Conservation (phyloP, 1,284 basidiomycete species). For the Stygiomarasmius scandens region DNA sequence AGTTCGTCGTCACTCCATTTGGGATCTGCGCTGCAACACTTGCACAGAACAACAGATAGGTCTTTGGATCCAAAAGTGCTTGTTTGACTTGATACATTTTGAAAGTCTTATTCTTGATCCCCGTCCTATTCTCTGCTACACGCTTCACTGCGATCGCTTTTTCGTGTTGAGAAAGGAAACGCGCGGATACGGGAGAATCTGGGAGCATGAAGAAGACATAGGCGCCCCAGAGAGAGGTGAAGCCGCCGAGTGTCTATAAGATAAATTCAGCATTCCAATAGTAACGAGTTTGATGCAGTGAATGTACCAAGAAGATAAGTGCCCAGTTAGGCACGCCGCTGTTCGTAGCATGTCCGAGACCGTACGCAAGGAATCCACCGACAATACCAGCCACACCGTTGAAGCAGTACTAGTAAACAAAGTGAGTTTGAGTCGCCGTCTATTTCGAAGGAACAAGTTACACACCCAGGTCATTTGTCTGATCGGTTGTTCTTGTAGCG, state of each 20-base stretch:
- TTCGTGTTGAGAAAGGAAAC: conserved; percentile 30
- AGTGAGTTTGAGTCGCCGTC: neutral
- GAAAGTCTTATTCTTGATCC: conserved; percentile 31
- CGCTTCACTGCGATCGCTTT: conserved; percentile 35
- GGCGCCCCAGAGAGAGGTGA: conserved; percentile 21
- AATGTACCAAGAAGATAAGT: conserved; percentile 19
- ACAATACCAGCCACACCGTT: conserved; percentile 21
- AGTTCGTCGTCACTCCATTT: conserved; percentile 23
- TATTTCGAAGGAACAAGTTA: neutral
- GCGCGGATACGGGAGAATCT: conserved; percentile 27
- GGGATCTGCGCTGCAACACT: conserved; percentile 34
- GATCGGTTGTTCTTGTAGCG: conserved; percentile 19
- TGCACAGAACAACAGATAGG: conserved; percentile 31
- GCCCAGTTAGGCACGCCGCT: conserved; percentile 20
- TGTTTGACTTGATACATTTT: conserved; percentile 30
- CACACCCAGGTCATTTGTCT: conserved; percentile 22
- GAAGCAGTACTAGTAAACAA: conserved; percentile 18
- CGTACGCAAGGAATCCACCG: conserved; percentile 21
- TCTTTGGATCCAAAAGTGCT: conserved; percentile 31
- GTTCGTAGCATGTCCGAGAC: conserved; percentile 19
- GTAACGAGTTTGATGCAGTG: neutral
- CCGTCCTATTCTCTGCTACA: conserved; percentile 26
- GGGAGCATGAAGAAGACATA: conserved; percentile 29
- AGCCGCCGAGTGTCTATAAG: conserved; percentile 15
- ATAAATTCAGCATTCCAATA: neutral